Base-by-base conservation (phyloP, 2,329 filamentous ascomycete species). In the Claviceps paspali region DNA sequence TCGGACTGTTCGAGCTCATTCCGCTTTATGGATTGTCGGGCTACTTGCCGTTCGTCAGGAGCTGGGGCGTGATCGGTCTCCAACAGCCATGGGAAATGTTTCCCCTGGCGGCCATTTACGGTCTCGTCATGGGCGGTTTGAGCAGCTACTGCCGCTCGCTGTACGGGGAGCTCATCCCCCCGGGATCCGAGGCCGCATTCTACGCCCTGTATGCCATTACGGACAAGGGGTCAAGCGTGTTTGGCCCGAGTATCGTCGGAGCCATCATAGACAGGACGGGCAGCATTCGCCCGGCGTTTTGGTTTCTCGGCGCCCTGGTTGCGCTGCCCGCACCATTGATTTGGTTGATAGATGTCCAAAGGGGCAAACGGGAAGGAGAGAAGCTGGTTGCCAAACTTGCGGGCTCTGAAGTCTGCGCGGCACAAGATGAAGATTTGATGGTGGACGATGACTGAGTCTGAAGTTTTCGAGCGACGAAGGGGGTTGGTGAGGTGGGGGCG, bases 21-120 rank as follows among this genome's bases (percentile, higher is more conserved):
- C 91, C 91, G 0, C 52, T 96, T 1, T 98, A 98, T 51, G 88
- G 87, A 0, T 67, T 98, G 10, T 61, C 93, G 14, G 87, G 87
- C 1, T 95, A 91, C 52, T 67, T 96, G 12, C 85, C 87, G 0
- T 75, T 83, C 6, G 70, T 98, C 33, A 71, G 76, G 48, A 62
- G 67, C 6, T 74, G 81, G 57, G 87, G 85, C 1, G 76, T 83
- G 5, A 62, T 86, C 29, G 91, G 91, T 2, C 67, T 98, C n/a
- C 86, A 94, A 56, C 79, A 91, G 53, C 79, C 83, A 3, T 94
- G 86, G 83, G 91, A 98, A 50, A 95, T 98, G 84, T 96, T 91
- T 49, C 83, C 84, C 0, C 62, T 98, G 1, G 87, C 85, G 0
- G 82, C 82, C 3, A 75, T 96, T 10, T 96, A 95, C 56, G 91